phyloP scores from a whole-genome alignment of 2,329 filamentous ascomycete species.

The Teratosphaeria zuluensis region DNA sequence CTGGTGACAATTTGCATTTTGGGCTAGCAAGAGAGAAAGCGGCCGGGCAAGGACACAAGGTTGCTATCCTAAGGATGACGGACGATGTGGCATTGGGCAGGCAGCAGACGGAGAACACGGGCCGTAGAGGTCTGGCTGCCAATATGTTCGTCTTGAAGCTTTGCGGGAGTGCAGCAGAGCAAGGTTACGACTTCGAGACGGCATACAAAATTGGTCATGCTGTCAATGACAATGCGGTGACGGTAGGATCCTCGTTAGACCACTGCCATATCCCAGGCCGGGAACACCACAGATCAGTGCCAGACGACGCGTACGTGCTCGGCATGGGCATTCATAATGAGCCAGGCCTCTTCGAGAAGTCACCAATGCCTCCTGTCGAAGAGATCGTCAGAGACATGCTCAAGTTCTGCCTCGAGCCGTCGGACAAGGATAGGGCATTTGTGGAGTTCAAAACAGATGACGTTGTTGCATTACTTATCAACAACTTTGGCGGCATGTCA shows the following conservation, averaged over 20 bases:
- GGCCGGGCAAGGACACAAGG: constrained; percentile 34
- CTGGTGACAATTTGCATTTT: constrained; percentile 42
- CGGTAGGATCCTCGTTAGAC: constrained; percentile 42
- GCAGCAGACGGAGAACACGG: constrained; percentile 40
- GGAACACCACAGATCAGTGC: constrained; percentile 38
- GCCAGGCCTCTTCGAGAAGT: constrained; percentile 36
- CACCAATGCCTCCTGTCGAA: constrained; percentile 40
- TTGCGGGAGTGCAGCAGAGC: constrained; percentile 36
- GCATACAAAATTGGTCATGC: constrained; percentile 36
- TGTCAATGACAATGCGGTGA: constrained; percentile 38
- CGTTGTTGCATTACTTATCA: constrained; percentile 38
- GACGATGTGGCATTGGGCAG: constrained; percentile 40
- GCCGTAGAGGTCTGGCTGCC: constrained; percentile 41
- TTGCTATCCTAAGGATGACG: constrained; percentile 40
- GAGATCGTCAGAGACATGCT: constrained; percentile 41
- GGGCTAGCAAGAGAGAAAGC: constrained; percentile 40
- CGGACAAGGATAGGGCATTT: constrained; percentile 40
- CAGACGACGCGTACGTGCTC: constrained; percentile 28
- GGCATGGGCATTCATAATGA: constrained; percentile 45
- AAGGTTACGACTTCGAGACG: constrained; percentile 35
- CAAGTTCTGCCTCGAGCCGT: constrained; percentile 38
- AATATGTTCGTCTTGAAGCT: constrained; percentile 41
- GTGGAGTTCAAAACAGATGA: constrained; percentile 38
- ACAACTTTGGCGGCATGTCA: constrained; percentile 41
- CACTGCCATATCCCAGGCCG: constrained; percentile 43